Evolutionary conservation across 768 basidiomycete genomes (phyloP).

Genomic region (Russula griseocarnosa): DNA sequence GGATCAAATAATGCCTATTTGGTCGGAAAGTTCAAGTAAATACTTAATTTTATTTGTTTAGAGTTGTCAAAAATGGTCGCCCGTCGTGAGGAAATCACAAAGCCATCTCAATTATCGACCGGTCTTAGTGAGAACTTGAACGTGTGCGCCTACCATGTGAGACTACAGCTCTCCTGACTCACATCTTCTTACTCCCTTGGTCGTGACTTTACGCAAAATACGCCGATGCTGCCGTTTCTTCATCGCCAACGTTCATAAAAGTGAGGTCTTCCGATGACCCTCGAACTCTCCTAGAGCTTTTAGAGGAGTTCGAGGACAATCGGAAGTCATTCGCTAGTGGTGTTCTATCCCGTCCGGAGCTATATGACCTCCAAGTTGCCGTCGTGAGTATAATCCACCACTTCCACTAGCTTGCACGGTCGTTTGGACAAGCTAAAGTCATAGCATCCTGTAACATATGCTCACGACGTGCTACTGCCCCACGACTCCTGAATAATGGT

Average conservation of each 20-base stretch:
- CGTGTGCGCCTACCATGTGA: background rate
- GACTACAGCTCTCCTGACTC: conserved; percentile 22
- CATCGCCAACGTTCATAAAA: conserved; percentile 26
- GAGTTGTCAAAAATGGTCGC: too few relatives aligned
- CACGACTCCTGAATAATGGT: conserved; percentile 54
- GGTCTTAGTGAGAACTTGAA: conserved; percentile 24
- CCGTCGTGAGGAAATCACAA: too few relatives aligned
- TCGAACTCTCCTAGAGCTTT: conserved; percentile 14
- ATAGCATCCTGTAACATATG: conserved; percentile 39
- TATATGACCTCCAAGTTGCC: conserved; percentile 71
- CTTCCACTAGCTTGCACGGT: background rate
- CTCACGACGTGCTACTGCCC: conserved; percentile 45
- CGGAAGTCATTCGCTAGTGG: conserved; percentile 54
- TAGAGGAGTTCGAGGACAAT: too few relatives aligned
- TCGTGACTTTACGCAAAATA: conserved; percentile 15
- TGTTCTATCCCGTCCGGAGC: conserved; percentile 49
- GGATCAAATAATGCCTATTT: too few relatives aligned
- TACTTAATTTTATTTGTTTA: too few relatives aligned
- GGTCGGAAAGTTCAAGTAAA: too few relatives aligned
- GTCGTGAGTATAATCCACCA: conserved; percentile 38
- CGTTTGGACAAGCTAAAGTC: background rate
- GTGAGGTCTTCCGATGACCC: conserved; percentile 21
- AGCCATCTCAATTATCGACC: too few relatives aligned
- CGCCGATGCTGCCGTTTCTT: conserved; percentile 21
- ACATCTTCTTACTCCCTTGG: conserved; percentile 21